Evolutionary conservation across 495 filamentous ascomycete genomes (phyloP).

Genomic region (Hypoxylon lienhwacheense): DNA sequence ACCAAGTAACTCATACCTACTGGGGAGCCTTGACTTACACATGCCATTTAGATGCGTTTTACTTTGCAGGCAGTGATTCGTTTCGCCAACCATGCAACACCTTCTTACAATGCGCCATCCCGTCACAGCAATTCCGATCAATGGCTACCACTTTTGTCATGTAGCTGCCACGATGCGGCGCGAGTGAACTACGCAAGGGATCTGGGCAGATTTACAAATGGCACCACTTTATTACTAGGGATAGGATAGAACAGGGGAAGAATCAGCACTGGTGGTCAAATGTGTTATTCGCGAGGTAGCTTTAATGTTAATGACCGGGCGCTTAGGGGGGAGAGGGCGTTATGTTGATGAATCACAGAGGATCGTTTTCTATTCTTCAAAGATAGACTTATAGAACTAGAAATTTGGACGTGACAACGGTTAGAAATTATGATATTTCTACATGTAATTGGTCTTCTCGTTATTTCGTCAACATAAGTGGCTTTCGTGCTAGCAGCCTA

Average conservation of each 20-base stretch:
- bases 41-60: constrained; percentile 33
- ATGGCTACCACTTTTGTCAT: constrained; percentile 24
- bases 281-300: no score
- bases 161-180: constrained; percentile 2
- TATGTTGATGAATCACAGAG: not conserved
- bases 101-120: constrained; percentile 22
- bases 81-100: constrained; percentile 29
- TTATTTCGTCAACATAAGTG: not conserved
- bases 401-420: constrained; percentile 3
- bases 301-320: no score
- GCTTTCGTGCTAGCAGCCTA: no score
- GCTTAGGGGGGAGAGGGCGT: no score
- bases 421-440: constrained; percentile 7
- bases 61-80: constrained; percentile 29
- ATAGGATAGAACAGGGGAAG: not conserved
- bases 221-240: not conserved
- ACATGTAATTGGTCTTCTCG: not conserved
- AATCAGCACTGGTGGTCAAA: no score
- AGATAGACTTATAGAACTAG: constrained; percentile 10
- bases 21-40: constrained; percentile 27
- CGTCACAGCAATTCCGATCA: constrained; percentile 9
- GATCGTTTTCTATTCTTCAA: not conserved
- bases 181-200: constrained; percentile 1
- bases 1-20: not conserved
- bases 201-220: not conserved